phyloP scores from a whole-genome alignment of 306 rosid species.

The Hippophae gyantsensis region DNA sequence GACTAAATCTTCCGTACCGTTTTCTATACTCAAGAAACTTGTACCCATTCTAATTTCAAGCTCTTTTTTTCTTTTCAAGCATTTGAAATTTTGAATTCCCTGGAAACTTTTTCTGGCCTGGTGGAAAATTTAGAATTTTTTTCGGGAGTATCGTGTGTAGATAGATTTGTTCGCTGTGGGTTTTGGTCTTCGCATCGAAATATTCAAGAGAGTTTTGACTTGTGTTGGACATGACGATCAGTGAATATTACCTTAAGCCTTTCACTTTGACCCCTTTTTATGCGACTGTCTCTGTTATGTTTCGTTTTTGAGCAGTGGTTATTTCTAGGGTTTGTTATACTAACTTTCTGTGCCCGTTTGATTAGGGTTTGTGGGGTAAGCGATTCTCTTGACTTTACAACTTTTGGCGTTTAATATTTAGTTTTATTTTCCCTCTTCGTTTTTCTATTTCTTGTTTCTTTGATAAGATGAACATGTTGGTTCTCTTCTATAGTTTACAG shows the following conservation, averaged over 20 bases:
- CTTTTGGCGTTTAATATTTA: neutral
- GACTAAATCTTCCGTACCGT: slow-evolving; percentile 2
- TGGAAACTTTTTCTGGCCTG: slow-evolving; percentile 10
- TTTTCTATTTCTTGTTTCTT: slow-evolving; percentile 7
- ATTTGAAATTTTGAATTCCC: neutral
- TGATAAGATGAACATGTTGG: too few species aligned
- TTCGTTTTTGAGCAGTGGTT: slow-evolving; percentile 7
- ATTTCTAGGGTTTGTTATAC: slow-evolving; percentile 35
- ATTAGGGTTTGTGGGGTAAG: slow-evolving; percentile 23
- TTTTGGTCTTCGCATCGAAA: slow-evolving; percentile 16
- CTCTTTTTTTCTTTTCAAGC: neutral
- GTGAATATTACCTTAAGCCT: slow-evolving; percentile 11
- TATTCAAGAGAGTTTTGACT: slow-evolving; percentile 8
- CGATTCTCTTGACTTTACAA: slow-evolving; percentile 10
- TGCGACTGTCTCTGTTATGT: slow-evolving; percentile 15
- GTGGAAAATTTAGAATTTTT: slow-evolving; percentile 13
- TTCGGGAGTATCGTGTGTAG: slow-evolving; percentile 14
- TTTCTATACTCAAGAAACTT: slow-evolving; percentile 5
- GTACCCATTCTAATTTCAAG: neutral
- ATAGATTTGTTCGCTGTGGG: slow-evolving; percentile 15
- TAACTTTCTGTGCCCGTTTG: slow-evolving; percentile 21
- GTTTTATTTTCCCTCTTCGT: slow-evolving; percentile 9
- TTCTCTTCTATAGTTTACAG: too few species aligned
- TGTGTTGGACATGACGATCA: slow-evolving; percentile 19
- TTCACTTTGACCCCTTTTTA: too few species aligned